These are phyloP conservation scores for Scedosporium apiospermum DNA, from an alignment of 2,329 filamentous ascomycete genomes.

Conservation along the genomic window DNA sequence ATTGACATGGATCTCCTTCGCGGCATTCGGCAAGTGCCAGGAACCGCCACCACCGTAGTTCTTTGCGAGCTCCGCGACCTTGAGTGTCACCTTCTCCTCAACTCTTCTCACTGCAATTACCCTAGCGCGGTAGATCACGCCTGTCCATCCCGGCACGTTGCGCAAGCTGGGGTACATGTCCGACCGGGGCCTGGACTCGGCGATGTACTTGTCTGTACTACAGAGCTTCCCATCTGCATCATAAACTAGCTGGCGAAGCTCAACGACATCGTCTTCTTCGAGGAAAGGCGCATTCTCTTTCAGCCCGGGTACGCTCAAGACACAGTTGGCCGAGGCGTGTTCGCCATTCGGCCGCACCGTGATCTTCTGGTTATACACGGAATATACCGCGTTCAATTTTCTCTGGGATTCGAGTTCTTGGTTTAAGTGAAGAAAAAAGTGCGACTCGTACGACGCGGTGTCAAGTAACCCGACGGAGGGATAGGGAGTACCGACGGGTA, in stretches of 20 bases:
- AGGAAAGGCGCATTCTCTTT: not conserved
- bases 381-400: not conserved
- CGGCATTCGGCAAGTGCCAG: too few relatives aligned
- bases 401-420: not conserved
- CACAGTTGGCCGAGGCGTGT: not conserved
- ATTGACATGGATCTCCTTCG: not conserved
- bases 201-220: not conserved
- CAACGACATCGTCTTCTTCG: slow-evolving; percentile 2
- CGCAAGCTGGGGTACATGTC: not conserved
- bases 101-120: not conserved
- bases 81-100: not conserved
- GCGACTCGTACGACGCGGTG: not conserved
- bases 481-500: not conserved
- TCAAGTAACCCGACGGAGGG: not conserved
- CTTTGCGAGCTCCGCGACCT: not conserved
- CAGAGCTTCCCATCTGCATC: not conserved
- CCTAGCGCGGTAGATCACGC: slow-evolving; percentile 1
- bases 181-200: not conserved
- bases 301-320: not conserved
- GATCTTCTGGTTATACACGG: not conserved
- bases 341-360: not conserved
- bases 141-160: slow-evolving; percentile 2
- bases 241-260: slow-evolving; percentile 5
- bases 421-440: not conserved
- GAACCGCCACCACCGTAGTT: not conserved